phyloP scores from a whole-genome alignment of 2,329 filamentous ascomycete genomes.

The Cytospora piceae region DNA sequence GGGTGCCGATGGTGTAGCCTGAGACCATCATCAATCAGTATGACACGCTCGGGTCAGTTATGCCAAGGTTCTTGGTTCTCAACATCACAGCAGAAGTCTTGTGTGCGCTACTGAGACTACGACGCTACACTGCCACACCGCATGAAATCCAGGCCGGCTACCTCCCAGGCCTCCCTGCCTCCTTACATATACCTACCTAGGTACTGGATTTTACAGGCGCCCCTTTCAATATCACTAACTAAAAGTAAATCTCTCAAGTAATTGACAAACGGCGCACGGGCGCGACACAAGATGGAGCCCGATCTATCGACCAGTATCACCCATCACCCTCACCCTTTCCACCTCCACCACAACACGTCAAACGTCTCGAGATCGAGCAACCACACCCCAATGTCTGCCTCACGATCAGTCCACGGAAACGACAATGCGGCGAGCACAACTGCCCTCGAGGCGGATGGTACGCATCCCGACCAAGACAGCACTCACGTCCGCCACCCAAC shows the following conservation, averaged over 20 bases:
- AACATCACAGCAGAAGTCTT: no score
- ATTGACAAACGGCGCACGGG: background rate
- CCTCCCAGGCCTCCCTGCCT: no score
- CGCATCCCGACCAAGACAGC: constrained; percentile 42
- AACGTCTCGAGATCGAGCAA: constrained; percentile 33
- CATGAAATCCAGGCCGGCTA: no score
- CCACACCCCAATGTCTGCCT: constrained; percentile 34
- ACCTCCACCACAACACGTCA: constrained; percentile 41
- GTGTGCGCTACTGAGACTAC: no score
- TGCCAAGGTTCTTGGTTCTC: no score
- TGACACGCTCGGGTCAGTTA: background rate
- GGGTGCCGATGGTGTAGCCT: background rate
- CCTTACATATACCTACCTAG: background rate
- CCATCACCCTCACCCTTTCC: constrained; percentile 50
- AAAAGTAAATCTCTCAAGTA: background rate
- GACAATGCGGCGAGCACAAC: constrained; percentile 41
- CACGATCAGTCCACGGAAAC: constrained; percentile 34
- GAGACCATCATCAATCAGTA: background rate
- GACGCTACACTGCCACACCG: background rate
- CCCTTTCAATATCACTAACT: background rate
- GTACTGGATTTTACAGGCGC: background rate
- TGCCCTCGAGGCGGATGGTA: constrained; percentile 46
- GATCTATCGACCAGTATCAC: constrained; percentile 47
- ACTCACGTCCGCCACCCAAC: constrained; percentile 46
- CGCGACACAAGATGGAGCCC: constrained; percentile 41